Percentiles rank a stretch among this genome's conserved stretches.
phyloP scores from a whole-genome alignment of 805 yeast species.

The Teunomyces tritomae region DNA sequence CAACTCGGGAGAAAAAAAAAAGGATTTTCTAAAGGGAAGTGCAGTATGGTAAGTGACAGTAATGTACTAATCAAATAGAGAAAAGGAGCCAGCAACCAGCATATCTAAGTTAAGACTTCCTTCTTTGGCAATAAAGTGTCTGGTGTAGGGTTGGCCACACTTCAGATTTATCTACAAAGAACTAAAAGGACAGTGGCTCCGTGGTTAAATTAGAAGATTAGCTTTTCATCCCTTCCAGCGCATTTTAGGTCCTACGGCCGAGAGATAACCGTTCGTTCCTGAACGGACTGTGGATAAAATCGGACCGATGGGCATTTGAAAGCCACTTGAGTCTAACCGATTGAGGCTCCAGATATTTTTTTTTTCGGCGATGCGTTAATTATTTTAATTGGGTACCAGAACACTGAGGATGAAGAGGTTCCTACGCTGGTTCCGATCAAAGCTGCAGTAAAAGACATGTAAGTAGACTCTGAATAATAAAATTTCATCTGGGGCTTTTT shows the following conservation, averaged over 20 bases:
- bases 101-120: too few species aligned
- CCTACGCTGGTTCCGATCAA: neutral
- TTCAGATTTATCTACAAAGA: neutral
- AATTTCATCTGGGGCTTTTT: neutral
- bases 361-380: conserved; percentile 1
- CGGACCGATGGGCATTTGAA: neutral
- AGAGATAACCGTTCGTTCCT: neutral
- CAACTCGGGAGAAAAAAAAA: neutral
- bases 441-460: neutral
- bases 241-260: neutral
- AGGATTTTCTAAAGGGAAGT: too few species aligned
- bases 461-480: neutral
- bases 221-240: neutral
- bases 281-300: neutral
- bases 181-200: neutral
- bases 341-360: neutral
- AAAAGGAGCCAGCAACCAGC: neutral
- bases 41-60: neutral
- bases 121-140: too few species aligned
- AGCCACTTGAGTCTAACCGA: neutral
- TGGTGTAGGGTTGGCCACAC: neutral
- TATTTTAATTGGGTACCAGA: conserved; percentile 1
- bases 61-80: neutral
- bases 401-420: neutral
- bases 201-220: neutral